Evolutionary conservation across 2,329 filamentous ascomycete genomes (phyloP), one percentile per base, ranked within the genome.

Genomic region (Microascus cirrosus): DNA sequence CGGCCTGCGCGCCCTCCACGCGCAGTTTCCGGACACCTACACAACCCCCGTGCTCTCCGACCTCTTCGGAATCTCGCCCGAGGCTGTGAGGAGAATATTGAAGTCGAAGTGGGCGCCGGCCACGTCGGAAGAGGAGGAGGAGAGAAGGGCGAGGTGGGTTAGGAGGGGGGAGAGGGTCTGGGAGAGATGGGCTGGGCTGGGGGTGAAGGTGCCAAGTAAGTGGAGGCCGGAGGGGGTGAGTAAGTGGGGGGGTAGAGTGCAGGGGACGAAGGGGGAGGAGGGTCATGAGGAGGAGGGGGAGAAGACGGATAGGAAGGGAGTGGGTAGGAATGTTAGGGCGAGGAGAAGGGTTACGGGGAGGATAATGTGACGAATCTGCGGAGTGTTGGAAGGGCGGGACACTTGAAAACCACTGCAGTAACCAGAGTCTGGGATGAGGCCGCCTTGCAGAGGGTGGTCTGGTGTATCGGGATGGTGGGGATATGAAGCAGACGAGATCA

Each of bases 51-150:
- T 83, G 36, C 82, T 97, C 15, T 83, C 93, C 0, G 67, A 84
- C 1, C 83, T 90, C 64, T 99, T 97, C 71, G 79, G 91, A 69
- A 78, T 96, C n/a, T 91, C 90, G 0, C 78, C 89, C 2, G 94
- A 99, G 69, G 89, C 85, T 1, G 89, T 97, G 60, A 84, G 92
- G 12, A 82, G 94, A 39, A 95, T 99, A 56, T 74, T 99, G 61
- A 90, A 82, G 74, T 83, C 82, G 69, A 91, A 89, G 60, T 94
- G 89, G 86, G 72, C 73, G 64, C 85, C 89, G 3, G 75, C 68
- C 8, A 66, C 77, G 32, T 76, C 78, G 28, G 77, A 83, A 57
- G 80, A 85, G 65, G 80, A 84, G 60, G 68, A 77, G 60, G 72
- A 79, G 2, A 77, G 84, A 58, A 80, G 84, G 66, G 71, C 74